Base-by-base conservation (phyloP, 1,139 yeast genomes). In the Tardiomyces blankii region DNA sequence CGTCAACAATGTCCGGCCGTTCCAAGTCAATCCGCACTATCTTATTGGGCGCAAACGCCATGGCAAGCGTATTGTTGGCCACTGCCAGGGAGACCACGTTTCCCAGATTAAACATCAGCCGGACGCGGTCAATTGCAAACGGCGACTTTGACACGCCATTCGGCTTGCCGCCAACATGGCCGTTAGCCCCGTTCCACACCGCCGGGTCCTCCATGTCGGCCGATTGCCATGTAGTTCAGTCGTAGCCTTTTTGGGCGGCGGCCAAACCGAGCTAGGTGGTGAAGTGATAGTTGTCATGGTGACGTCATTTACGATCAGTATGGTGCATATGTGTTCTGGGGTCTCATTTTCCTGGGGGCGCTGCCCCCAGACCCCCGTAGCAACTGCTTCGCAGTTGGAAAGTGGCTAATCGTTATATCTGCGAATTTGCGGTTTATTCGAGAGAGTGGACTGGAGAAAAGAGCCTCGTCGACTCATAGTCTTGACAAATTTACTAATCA, bases 21-120 rank as follows among this genome's bases (percentile, higher is more conserved):
- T 73, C 74, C 48, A 78, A 59, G 51, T 78, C 77, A 33, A 78
- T 77, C 33, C 80, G 62, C 48, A 74, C 69, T 25, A 78, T 62
- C 18, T 67, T 54, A 1, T 77, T 75, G 2, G 67, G 62, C 42
- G 63, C 61, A 44, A 74, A 63, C 0, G 78, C 73, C 43, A 78
- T 59, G 46, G 71, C 68, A 9, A 78, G 66, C 14, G 72, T 61
- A 53, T 78, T 78, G 52, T 69, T 68, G 16, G 70, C 61, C 7
- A 76, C 80, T 4, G 64, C 67, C 46, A 78, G 60, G 25, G 68
- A 62, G 3, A 63, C 62, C 18, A 78, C 68, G 23, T 70, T 63
- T 47, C 62, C 60, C 38, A 77, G 61, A 18, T 69, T 69, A 55
- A 77, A 77, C 58, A 75, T 78, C 45, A 78, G 66, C 52, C 76